A percentile compares a stretch with the other conserved stretches of the same genome.
phyloP scores from a whole-genome alignment of 257 asterid genomes.

The Henckelia pumila region DNA sequence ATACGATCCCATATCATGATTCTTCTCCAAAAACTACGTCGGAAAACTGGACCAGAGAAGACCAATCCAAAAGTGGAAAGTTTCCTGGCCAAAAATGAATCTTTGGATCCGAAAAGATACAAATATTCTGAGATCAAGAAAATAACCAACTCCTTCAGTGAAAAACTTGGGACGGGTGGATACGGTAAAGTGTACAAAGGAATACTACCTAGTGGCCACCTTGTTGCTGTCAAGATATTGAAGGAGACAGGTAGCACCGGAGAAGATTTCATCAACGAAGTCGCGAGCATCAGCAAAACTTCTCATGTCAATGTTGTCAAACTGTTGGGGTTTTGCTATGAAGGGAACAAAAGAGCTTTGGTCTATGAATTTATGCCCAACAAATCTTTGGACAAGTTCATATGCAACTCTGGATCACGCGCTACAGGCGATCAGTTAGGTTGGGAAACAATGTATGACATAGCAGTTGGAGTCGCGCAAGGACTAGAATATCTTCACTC shows the following conservation, averaged over 20 bases:
- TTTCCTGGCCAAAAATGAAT: constrained; percentile 15
- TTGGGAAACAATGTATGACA: constrained; percentile 45
- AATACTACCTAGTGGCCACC: constrained; percentile 21
- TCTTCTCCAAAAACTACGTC: too few species aligned
- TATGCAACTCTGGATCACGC: constrained; percentile 45
- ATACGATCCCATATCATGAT: too few species aligned
- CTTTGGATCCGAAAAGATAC: constrained; percentile 28
- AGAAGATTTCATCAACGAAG: constrained; percentile 59
- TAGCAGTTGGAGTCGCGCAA: constrained; percentile 57
- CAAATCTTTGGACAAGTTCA: constrained; percentile 44
- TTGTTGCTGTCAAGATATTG: constrained; percentile 55
- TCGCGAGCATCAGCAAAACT: constrained; percentile 40
- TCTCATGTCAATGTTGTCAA: constrained; percentile 12
- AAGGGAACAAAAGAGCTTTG: constrained; percentile 34
- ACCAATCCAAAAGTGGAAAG: constrained; percentile 3
- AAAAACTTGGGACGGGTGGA: constrained; percentile 36
- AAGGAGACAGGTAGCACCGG: constrained; percentile 46
- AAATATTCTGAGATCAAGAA: constrained; percentile 31
- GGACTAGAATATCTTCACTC: constrained; percentile 60
- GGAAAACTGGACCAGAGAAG: too few species aligned
- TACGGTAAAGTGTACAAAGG: constrained; percentile 38
- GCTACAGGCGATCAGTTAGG: constrained; percentile 26
- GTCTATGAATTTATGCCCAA: constrained; percentile 55
- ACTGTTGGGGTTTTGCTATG: constrained; percentile 9
- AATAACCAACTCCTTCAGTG: constrained; percentile 29